Evolutionary conservation across 2,329 filamentous ascomycete genomes (phyloP).

Genomic region (Pseudocercospora fuligena): DNA sequence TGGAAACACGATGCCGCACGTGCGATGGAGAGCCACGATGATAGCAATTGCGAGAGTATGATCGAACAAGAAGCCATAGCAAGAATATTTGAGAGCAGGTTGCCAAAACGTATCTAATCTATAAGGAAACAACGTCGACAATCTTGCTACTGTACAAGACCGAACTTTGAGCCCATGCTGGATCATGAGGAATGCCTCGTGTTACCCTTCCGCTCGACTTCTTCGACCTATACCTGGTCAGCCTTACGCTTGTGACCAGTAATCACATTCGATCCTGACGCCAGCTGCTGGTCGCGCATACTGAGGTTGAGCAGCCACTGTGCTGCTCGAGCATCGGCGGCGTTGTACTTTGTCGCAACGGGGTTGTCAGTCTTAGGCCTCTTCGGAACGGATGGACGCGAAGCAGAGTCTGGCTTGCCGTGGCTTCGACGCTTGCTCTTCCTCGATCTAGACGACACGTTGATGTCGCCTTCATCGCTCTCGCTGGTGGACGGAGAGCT

Average conservation of each 20-base stretch:
- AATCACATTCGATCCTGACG: conserved; percentile 16
- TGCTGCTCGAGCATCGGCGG: conserved; percentile 32
- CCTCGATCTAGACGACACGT: conserved; percentile 16
- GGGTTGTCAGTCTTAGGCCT: background rate
- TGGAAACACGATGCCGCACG: background rate
- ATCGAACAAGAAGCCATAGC: too few species aligned
- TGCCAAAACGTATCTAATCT: background rate
- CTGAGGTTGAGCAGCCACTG: conserved; percentile 34
- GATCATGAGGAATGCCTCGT: background rate
- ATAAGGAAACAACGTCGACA: background rate
- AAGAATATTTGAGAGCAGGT: background rate
- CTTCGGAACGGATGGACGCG: background rate
- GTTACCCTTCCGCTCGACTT: background rate
- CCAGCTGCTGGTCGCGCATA: conserved; percentile 30
- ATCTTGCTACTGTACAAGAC: background rate
- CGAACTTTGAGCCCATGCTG: background rate
- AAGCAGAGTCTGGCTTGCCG: background rate
- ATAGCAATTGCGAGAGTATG: background rate
- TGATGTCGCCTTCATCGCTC: conserved; percentile 29
- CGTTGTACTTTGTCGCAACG: conserved; percentile 23
- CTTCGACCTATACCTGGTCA: conserved; percentile 8
- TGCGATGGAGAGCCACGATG: background rate
- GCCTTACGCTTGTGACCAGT: conserved; percentile 20
- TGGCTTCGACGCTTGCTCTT: conserved; percentile 6
- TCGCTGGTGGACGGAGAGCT: conserved; percentile 23